Evolutionary conservation across 805 yeast species (phyloP).

Genomic region (Candida maltosa): DNA sequence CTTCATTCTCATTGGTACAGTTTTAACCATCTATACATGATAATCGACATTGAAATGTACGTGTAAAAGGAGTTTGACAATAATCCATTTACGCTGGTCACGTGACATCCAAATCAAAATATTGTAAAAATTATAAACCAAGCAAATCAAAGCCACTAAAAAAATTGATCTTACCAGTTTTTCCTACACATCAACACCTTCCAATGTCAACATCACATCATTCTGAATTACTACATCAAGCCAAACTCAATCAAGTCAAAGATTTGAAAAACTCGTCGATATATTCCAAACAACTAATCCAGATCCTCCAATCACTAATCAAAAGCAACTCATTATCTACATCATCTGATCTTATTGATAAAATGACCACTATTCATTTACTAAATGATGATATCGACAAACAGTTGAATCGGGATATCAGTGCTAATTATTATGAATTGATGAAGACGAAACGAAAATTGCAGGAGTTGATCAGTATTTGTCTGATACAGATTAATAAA

Average conservation of each 20-base stretch:
- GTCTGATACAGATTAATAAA: too few species aligned
- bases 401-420: conserved; percentile 33
- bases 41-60: too few species aligned
- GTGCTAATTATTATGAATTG: conserved; percentile 25
- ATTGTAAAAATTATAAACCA: too few species aligned
- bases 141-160: too few species aligned
- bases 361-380: conserved; percentile 39
- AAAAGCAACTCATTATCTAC: conserved; percentile 22
- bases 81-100: too few species aligned
- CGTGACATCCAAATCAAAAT: too few species aligned
- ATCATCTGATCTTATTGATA: conserved; percentile 21
- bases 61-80: too few species aligned
- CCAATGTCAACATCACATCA: conserved; percentile 17
- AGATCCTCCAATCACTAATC: conserved; percentile 20
- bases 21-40: too few species aligned
- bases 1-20: too few species aligned
- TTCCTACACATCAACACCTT: too few species aligned
- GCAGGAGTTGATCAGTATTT: conserved; percentile 16
- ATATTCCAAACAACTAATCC: conserved; percentile 22
- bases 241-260: conserved; percentile 31
- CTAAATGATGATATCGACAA: conserved; percentile 33
- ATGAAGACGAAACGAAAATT: conserved; percentile 20
- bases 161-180: too few species aligned
- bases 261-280: conserved; percentile 23
- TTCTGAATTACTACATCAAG: conserved; percentile 24